These are phyloP conservation scores for Termitomyces sp. DNA, from an alignment of 1,284 basidiomycete genomes.

Conservation along the genomic window DNA sequence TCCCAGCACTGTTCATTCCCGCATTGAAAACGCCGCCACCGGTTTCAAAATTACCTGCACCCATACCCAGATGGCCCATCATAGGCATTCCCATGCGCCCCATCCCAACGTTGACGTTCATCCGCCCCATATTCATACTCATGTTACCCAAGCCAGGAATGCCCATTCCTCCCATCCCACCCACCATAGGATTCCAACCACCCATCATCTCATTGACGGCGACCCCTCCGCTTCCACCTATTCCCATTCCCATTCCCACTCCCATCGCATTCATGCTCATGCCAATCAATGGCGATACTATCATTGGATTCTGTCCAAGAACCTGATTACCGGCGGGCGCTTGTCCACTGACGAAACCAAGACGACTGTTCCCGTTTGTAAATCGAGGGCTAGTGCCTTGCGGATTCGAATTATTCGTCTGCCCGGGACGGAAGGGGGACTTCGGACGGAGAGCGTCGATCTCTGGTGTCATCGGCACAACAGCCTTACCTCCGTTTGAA, in stretches of 20 bases:
- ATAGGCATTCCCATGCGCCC: constrained; percentile 37
- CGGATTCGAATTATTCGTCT: constrained; percentile 16
- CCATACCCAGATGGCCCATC: constrained; percentile 39
- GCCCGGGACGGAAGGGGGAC: constrained; percentile 55
- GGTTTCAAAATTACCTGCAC: constrained; percentile 24
- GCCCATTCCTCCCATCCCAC: constrained; percentile 20
- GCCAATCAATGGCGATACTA: constrained; percentile 45
- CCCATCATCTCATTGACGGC: constrained; percentile 29
- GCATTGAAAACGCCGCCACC: constrained; percentile 22
- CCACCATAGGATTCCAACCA: constrained; percentile 32
- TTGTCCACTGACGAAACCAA: constrained; percentile 15
- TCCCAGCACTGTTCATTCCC: constrained; percentile 23
- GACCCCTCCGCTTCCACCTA: constrained; percentile 18
- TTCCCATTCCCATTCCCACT: constrained; percentile 31
- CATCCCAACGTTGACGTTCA: constrained; percentile 22
- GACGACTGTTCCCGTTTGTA: constrained; percentile 17
- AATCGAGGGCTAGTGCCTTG: constrained; percentile 19
- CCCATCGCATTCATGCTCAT: constrained; percentile 33
- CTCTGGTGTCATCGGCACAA: constrained; percentile 72
- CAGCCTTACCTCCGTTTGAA: constrained; percentile 46
- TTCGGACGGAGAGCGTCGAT: constrained; percentile 87
- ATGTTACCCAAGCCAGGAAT: constrained; percentile 20
- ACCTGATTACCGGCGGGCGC: constrained; percentile 20
- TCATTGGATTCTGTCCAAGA: constrained; percentile 37
- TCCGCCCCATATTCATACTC: constrained; percentile 28